Evolutionary conservation across 1,284 basidiomycete species (phyloP).

Genomic region (Marasmius oreades): DNA sequence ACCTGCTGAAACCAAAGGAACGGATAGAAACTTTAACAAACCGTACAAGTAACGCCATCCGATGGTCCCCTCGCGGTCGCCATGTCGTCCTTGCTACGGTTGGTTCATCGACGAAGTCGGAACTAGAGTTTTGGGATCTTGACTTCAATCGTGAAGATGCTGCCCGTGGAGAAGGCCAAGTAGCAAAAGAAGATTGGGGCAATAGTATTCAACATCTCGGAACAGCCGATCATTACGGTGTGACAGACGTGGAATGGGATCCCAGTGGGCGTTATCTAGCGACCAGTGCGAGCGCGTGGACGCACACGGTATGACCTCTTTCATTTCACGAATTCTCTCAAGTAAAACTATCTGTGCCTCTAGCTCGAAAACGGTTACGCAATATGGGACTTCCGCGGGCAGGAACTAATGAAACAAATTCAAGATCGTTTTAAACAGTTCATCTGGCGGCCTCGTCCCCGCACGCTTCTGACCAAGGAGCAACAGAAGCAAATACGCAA

Average conservation of each 20-base stretch:
- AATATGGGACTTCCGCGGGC: conserved; percentile 97
- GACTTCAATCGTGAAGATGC: conserved; percentile 84
- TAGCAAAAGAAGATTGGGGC: conserved; percentile 75
- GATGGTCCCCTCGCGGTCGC: conserved; percentile 96
- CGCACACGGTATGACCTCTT: conserved; percentile 71
- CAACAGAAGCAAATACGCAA: conserved; percentile 86
- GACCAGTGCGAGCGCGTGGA: conserved; percentile 94
- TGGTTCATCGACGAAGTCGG: conserved; percentile 92
- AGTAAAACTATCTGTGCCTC: conserved; percentile 13
- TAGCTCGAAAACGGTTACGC: conserved; percentile 96
- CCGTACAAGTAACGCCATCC: conserved; percentile 92
- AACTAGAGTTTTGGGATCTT: conserved; percentile 98
- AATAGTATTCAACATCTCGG: conserved; percentile 85
- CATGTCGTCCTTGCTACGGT: conserved; percentile 96
- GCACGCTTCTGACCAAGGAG: conserved; percentile 84
- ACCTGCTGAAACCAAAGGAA: not conserved
- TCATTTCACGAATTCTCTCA: conserved; percentile 6
- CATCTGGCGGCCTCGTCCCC: conserved; percentile 94
- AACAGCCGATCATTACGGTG: conserved; percentile 94
- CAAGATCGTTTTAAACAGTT: conserved; percentile 98
- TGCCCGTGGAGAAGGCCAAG: conserved; percentile 56
- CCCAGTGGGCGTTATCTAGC: conserved; percentile 93
- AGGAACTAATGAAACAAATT: conserved; percentile 86
- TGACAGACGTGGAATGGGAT: conserved; percentile 99
- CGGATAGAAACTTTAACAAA: conserved; percentile 70